A percentile compares a stretch with the other conserved stretches of the same genome.
Evolutionary conservation across 768 basidiomycete species (phyloP).

Genomic region (Piloderma croceum): DNA sequence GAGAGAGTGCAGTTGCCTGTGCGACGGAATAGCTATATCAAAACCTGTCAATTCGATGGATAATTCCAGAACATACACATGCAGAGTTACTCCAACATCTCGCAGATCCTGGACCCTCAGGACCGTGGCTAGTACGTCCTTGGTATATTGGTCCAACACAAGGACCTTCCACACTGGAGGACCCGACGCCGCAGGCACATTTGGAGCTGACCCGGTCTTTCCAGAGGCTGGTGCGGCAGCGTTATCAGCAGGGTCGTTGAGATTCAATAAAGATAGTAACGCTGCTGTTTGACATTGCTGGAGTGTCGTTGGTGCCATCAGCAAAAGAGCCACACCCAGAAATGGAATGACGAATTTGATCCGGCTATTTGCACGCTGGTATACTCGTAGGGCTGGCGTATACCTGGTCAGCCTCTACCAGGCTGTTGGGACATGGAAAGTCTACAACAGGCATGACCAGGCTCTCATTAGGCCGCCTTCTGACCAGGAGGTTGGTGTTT

Average conservation of each 20-base stretch:
- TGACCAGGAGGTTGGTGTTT: no score
- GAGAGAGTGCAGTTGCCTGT: conserved; percentile 83
- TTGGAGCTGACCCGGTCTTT: conserved; percentile 40
- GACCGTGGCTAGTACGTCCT: conserved; percentile 93
- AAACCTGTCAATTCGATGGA: conserved; percentile 4
- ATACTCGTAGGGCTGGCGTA: no score
- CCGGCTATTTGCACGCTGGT: neutral
- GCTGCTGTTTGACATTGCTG: conserved; percentile 87
- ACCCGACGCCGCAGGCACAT: conserved; percentile 46
- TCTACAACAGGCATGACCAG: no score
- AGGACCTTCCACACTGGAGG: conserved; percentile 96
- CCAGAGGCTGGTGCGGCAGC: conserved; percentile 28
- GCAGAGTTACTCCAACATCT: conserved; percentile 94
- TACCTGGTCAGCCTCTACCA: no score
- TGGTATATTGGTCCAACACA: conserved; percentile 90
- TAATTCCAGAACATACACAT: conserved; percentile 67
- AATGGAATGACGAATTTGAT: no score
- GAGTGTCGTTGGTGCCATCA: conserved; percentile 51
- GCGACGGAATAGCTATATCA: conserved; percentile 3
- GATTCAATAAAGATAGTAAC: conserved; percentile 78
- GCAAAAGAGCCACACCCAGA: conserved; percentile 22
- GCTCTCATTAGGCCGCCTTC: conserved; percentile 3
- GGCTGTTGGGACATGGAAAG: no score
- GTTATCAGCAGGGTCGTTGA: conserved; percentile 59
- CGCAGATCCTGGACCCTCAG: conserved; percentile 94